Percentiles rank a stretch among this genome's conserved stretches.
phyloP scores from a whole-genome alignment of 225 moss, liverwort and hornwort genomes.

The Asterella californica region DNA sequence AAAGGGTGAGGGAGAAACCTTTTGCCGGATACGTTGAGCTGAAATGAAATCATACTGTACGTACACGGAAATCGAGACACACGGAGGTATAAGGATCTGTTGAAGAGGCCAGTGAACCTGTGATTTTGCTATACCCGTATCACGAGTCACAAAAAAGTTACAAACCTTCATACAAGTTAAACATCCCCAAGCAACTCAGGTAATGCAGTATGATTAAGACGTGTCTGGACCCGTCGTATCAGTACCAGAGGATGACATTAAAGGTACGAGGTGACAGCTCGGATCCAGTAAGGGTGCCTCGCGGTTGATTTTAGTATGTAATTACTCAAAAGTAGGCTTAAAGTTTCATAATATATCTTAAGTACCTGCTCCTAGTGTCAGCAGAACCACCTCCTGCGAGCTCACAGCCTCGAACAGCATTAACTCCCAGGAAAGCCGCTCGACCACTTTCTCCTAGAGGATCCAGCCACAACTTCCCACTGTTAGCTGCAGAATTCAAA shows the following conservation, averaged over 20 bases:
- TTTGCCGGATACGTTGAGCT: too few species aligned
- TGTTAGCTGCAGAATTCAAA: not conserved
- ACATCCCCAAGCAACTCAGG: too few species aligned
- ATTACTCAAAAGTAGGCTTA: not conserved
- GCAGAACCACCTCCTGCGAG: slow-evolving; percentile 47
- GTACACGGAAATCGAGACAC: too few species aligned
- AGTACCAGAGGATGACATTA: not conserved
- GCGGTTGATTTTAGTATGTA: not conserved
- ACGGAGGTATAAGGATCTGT: too few species aligned
- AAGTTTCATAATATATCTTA: not conserved
- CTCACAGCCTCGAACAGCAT: slow-evolving; percentile 47
- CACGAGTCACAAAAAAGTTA: too few species aligned
- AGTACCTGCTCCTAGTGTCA: slow-evolving; percentile 90
- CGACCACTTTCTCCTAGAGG: slow-evolving; percentile 60
- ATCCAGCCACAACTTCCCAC: not conserved
- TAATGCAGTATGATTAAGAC: too few species aligned
- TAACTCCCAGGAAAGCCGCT: slow-evolving; percentile 74
- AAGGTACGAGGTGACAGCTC: not conserved
- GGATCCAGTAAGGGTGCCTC: not conserved
- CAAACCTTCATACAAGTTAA: too few species aligned
- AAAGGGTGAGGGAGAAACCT: too few species aligned
- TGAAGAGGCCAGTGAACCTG: too few species aligned
- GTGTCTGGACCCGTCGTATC: too few species aligned
- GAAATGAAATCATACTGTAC: too few species aligned
- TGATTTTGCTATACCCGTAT: too few species aligned